These are phyloP conservation scores for Raphanus raphanistrum DNA, from an alignment of 345 rosid genomes.

Conservation along the genomic window DNA sequence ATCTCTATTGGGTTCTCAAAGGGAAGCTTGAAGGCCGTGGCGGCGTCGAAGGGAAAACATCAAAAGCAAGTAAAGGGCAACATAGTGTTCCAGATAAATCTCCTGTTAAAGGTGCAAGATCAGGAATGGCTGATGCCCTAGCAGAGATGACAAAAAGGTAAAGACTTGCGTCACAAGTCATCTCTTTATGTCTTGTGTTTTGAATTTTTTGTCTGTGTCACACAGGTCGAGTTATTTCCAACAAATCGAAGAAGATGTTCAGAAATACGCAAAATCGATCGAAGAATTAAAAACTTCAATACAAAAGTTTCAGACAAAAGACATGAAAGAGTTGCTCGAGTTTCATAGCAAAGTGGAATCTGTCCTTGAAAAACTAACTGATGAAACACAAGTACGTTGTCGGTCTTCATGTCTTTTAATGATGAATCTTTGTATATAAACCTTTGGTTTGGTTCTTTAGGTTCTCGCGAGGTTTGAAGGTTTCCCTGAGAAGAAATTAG, in stretches of 20 bases:
- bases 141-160: conserved; percentile 73
- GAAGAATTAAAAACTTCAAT: conserved; percentile 49
- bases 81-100: conserved; percentile 31
- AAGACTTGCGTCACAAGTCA: conserved; percentile 25
- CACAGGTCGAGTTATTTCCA: conserved; percentile 65
- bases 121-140: conserved; percentile 72
- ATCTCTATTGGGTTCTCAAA: conserved; percentile 53
- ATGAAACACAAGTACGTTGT: conserved; percentile 58
- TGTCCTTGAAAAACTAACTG: conserved; percentile 53
- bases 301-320: conserved; percentile 49
- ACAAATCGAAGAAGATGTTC: conserved; percentile 64
- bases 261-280: conserved; percentile 45
- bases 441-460: conserved; percentile 27
- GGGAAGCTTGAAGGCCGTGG: conserved; percentile 59
- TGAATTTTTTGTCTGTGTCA: neutral
- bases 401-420: neutral
- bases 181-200: neutral
- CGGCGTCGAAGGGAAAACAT: conserved; percentile 27
- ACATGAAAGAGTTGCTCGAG: conserved; percentile 52
- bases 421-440: neutral
- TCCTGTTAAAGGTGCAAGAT: conserved; percentile 42
- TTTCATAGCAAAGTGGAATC: conserved; percentile 56
- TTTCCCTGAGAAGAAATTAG: conserved; percentile 64
- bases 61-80: conserved; percentile 30
- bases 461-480: conserved; percentile 68